These are phyloP conservation scores for Colletotrichum endophyticum DNA, from an alignment of 2,329 filamentous ascomycete genomes.

Conservation along the genomic window DNA sequence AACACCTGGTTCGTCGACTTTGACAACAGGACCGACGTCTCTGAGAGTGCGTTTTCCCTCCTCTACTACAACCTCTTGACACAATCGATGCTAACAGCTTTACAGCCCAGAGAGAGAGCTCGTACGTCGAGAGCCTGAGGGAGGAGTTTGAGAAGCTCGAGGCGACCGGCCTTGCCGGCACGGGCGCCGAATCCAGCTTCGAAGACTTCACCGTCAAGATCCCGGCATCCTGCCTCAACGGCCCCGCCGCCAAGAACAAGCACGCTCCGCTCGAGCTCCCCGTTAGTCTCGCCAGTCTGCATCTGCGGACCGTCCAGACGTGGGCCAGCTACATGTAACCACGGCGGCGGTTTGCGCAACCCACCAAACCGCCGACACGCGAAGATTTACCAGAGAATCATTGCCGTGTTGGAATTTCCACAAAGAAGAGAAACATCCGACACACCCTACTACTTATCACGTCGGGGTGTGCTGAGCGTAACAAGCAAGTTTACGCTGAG, in stretches of 20 bases:
- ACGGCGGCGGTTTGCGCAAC: constrained; percentile 8
- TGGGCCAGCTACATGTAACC: constrained; percentile 15
- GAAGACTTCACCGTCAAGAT: constrained; percentile 4
- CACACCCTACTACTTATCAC: neutral
- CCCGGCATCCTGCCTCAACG: constrained; percentile 7
- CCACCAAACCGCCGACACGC: constrained; percentile 17
- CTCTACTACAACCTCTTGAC: accelerated
- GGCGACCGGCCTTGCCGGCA: constrained; percentile 12
- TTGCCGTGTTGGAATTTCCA: constrained; percentile 8
- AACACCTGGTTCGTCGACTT: constrained; percentile 2
- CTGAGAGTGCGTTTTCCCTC: constrained; percentile 4
- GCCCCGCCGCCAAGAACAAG: neutral
- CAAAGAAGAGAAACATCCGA: neutral
- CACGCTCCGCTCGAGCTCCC: constrained; percentile 8
- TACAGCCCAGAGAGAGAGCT: constrained; percentile 12
- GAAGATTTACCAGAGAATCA: neutral
- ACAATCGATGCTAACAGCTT: neutral
- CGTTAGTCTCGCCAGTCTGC: constrained; percentile 17
- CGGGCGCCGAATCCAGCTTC: constrained; percentile 2
- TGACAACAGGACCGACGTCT: constrained; percentile 13
- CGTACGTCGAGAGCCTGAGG: neutral
- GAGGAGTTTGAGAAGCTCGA: neutral
- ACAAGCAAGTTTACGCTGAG: neutral
- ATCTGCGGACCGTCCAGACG: constrained; percentile 14
- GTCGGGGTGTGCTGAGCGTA: constrained; percentile 12